phyloP scores from a whole-genome alignment of 306 rosid genomes.

The Vicia faba region DNA sequence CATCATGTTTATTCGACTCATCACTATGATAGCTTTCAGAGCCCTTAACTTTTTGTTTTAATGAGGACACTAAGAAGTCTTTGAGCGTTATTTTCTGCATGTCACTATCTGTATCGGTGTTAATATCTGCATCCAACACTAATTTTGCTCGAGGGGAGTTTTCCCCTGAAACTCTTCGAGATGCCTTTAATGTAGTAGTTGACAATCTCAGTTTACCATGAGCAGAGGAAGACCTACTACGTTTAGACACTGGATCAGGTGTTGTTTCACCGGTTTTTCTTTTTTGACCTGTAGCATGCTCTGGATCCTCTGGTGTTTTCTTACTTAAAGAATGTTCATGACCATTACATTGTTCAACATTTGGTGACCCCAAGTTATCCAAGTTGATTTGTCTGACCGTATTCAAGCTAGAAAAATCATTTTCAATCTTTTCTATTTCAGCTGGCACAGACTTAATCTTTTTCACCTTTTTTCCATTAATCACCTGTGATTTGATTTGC shows the following conservation, averaged over 20 bases:
- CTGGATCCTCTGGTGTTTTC: slow-evolving; percentile 45
- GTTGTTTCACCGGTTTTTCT: slow-evolving; percentile 59
- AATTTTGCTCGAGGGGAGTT: slow-evolving; percentile 41
- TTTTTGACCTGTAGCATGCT: slow-evolving; percentile 46
- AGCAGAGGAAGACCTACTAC: slow-evolving; percentile 55
- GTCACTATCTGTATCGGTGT: slow-evolving; percentile 45
- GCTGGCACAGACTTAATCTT: slow-evolving; percentile 50
- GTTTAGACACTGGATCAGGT: slow-evolving; percentile 60
- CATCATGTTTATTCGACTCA: slow-evolving; percentile 54
- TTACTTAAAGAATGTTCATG: slow-evolving; percentile 55
- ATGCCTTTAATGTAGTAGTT: slow-evolving; percentile 50
- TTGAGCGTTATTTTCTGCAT: slow-evolving; percentile 51
- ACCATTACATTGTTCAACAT: slow-evolving; percentile 80
- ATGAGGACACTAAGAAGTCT: slow-evolving; percentile 58
- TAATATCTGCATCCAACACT: slow-evolving; percentile 42
- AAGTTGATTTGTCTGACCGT: slow-evolving; percentile 73
- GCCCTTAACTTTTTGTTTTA: slow-evolving; percentile 57
- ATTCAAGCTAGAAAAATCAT: slow-evolving; percentile 62
- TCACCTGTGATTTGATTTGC: slow-evolving; percentile 61
- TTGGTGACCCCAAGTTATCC: slow-evolving; percentile 61
- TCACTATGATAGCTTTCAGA: slow-evolving; percentile 46
- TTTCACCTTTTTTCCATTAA: slow-evolving; percentile 62
- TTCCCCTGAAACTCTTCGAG: slow-evolving; percentile 46
- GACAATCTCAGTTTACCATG: slow-evolving; percentile 52
- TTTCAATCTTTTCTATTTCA: slow-evolving; percentile 56